Percentiles rank a stretch among this genome's conserved stretches.
phyloP scores from a whole-genome alignment of 1,284 basidiomycete genomes.

The Entoloma clypeatum region DNA sequence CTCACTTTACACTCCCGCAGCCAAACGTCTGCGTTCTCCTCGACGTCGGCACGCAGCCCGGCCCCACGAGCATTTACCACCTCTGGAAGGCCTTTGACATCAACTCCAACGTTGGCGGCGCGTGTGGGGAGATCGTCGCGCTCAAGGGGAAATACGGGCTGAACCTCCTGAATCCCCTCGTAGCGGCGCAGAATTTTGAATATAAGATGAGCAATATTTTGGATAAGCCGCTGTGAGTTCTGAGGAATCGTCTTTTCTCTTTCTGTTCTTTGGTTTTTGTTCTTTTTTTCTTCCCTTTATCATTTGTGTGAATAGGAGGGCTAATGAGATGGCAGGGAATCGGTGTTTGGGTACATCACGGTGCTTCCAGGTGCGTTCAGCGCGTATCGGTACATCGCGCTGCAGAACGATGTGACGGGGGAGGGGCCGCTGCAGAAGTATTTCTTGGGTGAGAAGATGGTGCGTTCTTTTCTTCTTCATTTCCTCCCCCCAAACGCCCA shows the following conservation, averaged over 20 bases:
- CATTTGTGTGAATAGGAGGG: no score
- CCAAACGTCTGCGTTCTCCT: constrained; percentile 93
- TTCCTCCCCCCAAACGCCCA: not conserved
- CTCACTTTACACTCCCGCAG: no score
- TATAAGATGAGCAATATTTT: constrained; percentile 96
- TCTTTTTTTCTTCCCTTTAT: constrained; percentile 1
- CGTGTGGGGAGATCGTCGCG: constrained; percentile 96
- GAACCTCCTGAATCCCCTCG: constrained; percentile 80
- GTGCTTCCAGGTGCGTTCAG: constrained; percentile 93
- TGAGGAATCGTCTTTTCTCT: not conserved
- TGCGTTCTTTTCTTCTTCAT: constrained; percentile 24
- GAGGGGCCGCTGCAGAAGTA: constrained; percentile 92
- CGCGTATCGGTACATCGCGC: constrained; percentile 87
- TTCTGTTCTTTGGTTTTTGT: constrained; percentile 1
- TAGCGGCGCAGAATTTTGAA: constrained; percentile 92
- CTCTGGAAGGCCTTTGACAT: constrained; percentile 97
- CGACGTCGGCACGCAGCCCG: constrained; percentile 93
- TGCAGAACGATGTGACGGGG: constrained; percentile 81
- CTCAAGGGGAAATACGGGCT: constrained; percentile 80
- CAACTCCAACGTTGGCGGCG: constrained; percentile 93
- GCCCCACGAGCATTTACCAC: constrained; percentile 87
- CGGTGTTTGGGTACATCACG: constrained; percentile 88
- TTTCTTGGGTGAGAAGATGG: constrained; percentile 92
- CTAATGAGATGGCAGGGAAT: no score
- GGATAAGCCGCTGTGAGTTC: constrained; percentile 74